phyloP scores from a whole-genome alignment of 768 basidiomycete species.

The Pleurotus pulmonarius region DNA sequence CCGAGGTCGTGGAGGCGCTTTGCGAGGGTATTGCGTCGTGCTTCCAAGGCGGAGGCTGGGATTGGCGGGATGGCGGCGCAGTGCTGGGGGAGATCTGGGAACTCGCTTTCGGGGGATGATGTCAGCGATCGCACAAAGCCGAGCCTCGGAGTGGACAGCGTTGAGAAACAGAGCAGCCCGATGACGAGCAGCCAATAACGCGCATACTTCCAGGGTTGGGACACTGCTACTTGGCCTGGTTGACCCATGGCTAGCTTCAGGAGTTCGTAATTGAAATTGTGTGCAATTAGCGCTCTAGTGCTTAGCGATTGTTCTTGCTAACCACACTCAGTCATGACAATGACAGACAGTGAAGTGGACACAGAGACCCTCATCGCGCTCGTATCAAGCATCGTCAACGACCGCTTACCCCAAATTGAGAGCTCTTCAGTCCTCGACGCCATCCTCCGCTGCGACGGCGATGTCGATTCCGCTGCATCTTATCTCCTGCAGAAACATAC shows the following conservation, averaged over 20 bases:
- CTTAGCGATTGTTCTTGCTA: too few relatives aligned
- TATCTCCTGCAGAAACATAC: slow-evolving; percentile 23
- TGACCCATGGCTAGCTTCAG: too few relatives aligned
- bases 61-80: slow-evolving; percentile 52
- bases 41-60: slow-evolving; percentile 36
- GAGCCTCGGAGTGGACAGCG: too few relatives aligned
- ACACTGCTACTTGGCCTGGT: too few relatives aligned
- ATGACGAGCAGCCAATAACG: background rate
- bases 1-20: slow-evolving; percentile 42
- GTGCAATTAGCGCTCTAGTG: too few relatives aligned
- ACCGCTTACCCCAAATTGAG: slow-evolving; percentile 16
- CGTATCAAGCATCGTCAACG: slow-evolving; percentile 56
- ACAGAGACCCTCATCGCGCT: slow-evolving; percentile 69
- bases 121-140: too few relatives aligned
- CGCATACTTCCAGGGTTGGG: background rate
- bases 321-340: too few relatives aligned
- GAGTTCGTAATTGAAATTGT: too few relatives aligned
- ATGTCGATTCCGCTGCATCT: slow-evolving; percentile 48
- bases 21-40: slow-evolving; percentile 54
- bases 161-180: background rate
- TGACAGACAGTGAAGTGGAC: slow-evolving; percentile 25
- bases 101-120: background rate
- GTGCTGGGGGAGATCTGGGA: slow-evolving; percentile 25
- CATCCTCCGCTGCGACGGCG: slow-evolving; percentile 51
- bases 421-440: slow-evolving; percentile 48